Evolutionary conservation across 805 yeast genomes (phyloP), one percentile per base, ranked within the genome.

Genomic region (Starmerella bombi): DNA sequence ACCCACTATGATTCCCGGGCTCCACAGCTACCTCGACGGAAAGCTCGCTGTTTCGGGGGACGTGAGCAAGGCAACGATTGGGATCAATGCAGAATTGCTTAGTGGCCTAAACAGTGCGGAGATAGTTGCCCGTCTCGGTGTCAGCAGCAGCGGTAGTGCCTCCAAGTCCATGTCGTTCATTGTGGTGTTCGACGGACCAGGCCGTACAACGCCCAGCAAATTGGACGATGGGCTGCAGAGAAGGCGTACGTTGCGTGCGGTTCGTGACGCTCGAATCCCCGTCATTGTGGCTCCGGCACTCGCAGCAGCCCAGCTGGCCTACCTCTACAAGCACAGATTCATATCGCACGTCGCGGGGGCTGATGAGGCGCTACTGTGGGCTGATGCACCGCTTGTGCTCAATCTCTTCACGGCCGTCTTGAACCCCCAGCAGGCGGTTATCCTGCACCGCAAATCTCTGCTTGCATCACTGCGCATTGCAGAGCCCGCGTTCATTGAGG

Each of bases 341-440:
- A 71, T 88, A 37, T 85, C 86, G 57, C 75, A 80, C 4, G 74
- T 86, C 28, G 81, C 75, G 59, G 94, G 94, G 1, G 77, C 94
- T 6, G 77, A 85, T 1, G 97, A 91, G 52, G 67, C 76, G 29
- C 62, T 86, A 33, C 63, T 88, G 56, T 58, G 73, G 34, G 52
- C 61, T 60, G 69, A 71, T 19, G 68, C 80, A 21, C 91, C 82
- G 42, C 78, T 73, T 49, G 74, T 85, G 43, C 77, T 88, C 41
- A 59, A 77, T 37, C 72, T 79, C 16, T 69, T 85, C 67, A 81
- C 45, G 70, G 75, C 46, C 27, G 71, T 70, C 7, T 8, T 8
- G 23, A 23, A 21, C 48, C 25, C 40, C 7, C 19, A 14, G 22
- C 80, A 73, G 46, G 80, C 84, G 55, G 69, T 78, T 51, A 80